Percentiles rank a stretch among this genome's conserved stretches.
Evolutionary conservation across 2,329 filamentous ascomycete genomes (phyloP).

Genomic region (Stemphylium lycopersici): DNA sequence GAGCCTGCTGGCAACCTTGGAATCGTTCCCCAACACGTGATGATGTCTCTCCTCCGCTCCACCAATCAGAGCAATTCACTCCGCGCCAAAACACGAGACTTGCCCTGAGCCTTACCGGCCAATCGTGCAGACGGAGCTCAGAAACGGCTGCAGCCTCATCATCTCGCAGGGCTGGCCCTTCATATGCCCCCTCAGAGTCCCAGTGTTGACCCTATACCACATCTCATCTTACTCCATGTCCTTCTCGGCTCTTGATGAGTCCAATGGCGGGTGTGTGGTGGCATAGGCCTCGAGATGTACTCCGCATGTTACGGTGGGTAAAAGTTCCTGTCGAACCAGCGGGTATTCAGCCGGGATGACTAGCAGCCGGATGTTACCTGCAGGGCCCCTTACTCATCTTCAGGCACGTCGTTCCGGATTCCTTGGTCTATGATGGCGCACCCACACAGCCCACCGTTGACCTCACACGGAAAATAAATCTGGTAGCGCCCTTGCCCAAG

Average conservation of each 20-base stretch:
- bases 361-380: slow-evolving; percentile 10
- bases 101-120: slow-evolving; percentile 4
- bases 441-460: not conserved
- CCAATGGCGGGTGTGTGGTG: slow-evolving; percentile 15
- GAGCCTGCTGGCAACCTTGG: not conserved
- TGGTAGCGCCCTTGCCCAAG: slow-evolving; percentile 24
- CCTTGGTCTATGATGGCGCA: slow-evolving; percentile 17
- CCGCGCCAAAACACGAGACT: slow-evolving; percentile 25
- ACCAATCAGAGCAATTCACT: slow-evolving; percentile 15
- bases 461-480: slow-evolving; percentile 28
- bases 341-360: slow-evolving; percentile 22
- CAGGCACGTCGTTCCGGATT: slow-evolving; percentile 42
- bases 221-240: slow-evolving; percentile 21
- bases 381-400: slow-evolving; percentile 20
- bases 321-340: slow-evolving; percentile 32
- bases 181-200: slow-evolving; percentile 24
- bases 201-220: slow-evolving; percentile 14
- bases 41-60: not conserved
- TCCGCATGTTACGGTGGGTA: slow-evolving; percentile 13
- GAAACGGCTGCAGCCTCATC: slow-evolving; percentile 8
- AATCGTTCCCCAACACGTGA: not conserved
- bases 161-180: slow-evolving; percentile 25
- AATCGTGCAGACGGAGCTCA: slow-evolving; percentile 14
- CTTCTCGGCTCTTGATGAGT: slow-evolving; percentile 20
- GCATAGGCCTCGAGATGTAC: slow-evolving; percentile 10